phyloP scores from a whole-genome alignment of 2,329 filamentous ascomycete species.

The Teratosphaeria nubilosa region DNA sequence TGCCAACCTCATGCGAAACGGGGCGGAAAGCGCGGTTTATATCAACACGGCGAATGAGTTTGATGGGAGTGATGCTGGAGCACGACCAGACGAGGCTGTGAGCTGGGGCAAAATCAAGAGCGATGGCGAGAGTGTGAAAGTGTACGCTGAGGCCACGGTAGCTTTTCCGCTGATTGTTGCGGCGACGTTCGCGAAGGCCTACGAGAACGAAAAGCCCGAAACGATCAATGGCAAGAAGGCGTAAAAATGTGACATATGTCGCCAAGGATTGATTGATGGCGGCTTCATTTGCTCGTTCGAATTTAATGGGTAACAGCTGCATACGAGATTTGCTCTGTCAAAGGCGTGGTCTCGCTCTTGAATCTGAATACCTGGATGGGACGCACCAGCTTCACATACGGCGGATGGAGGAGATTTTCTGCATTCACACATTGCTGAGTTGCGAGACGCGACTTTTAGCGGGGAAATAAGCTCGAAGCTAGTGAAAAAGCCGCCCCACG shows the following conservation, averaged over 20 bases:
- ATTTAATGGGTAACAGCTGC: not conserved
- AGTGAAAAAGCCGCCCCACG: not conserved
- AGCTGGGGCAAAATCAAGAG: constrained; percentile 98
- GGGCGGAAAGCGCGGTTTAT: constrained; percentile 91
- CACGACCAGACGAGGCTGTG: constrained; percentile 88
- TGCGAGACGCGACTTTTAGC: too few species aligned
- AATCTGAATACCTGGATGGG: not conserved
- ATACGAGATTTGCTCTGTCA: not conserved
- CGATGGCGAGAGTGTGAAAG: constrained; percentile 81
- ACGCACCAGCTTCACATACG: not conserved
- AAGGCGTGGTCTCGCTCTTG: not conserved
- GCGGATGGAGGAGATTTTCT: too few species aligned
- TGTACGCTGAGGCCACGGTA: constrained; percentile 59
- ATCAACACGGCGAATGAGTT: constrained; percentile 98
- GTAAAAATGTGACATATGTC: not conserved
- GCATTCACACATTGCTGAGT: too few species aligned
- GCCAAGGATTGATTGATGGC: not conserved
- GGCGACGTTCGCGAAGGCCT: constrained; percentile 49
- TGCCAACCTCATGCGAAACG: constrained; percentile 93
- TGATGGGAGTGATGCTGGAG: constrained; percentile 92
- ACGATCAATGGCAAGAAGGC: not conserved
- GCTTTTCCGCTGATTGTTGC: constrained; percentile 59
- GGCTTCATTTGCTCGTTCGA: not conserved
- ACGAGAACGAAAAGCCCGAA: constrained; percentile 2
- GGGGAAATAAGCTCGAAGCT: not conserved